Conservation (phyloP, 176 grass and related monocot genomes). For the sorghum (Sorghum bicolor) region Sorghum_bicolor_NCBIv3 NC_012878.2:34973001-34973500, state of each 20-base stretch:
- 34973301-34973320: background rate
- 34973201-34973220: background rate
- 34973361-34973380: background rate
- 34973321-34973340: constrained; percentile 30
- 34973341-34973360: constrained; percentile 34
- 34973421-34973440: background rate
- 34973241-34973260: constrained; percentile 14
- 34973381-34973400: background rate
- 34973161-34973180: background rate
- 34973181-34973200: background rate
- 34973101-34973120: background rate
- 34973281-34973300: constrained; percentile 25
- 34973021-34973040: background rate
- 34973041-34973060: background rate
- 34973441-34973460: background rate
- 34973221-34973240: background rate
- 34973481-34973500: background rate
- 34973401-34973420: background rate
- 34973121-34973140: background rate
- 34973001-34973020: background rate
- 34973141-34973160: background rate
- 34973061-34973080: background rate
- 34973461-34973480: background rate
- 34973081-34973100: background rate
- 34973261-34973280: constrained; percentile 35